phyloP scores from a whole-genome alignment of 179 eudicot genomes.

The Vitellaria paradoxa region DNA sequence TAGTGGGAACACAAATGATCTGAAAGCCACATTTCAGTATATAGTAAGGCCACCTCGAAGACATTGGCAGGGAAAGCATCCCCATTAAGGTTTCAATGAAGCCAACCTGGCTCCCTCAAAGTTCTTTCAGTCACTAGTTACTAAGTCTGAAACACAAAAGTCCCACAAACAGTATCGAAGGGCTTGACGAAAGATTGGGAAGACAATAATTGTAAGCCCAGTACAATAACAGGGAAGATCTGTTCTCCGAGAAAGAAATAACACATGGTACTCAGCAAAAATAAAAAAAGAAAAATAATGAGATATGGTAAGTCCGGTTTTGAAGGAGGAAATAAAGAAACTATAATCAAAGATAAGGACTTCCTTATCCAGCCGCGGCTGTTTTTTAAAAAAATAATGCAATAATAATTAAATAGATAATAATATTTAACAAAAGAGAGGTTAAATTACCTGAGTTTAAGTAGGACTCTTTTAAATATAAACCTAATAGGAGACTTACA shows the following conservation, averaged over 20 bases:
- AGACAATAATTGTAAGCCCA: neutral
- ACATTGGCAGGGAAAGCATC: neutral
- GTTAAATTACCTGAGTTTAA: too few species aligned
- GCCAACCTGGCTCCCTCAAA: constrained; percentile 12
- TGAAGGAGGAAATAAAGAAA: constrained; percentile 2
- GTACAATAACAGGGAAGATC: neutral
- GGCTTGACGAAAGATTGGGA: neutral
- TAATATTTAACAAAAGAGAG: too few species aligned
- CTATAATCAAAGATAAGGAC: neutral
- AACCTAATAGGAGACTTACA: too few species aligned
- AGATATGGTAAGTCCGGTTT: neutral
- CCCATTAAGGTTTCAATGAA: constrained; percentile 8
- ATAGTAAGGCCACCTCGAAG: neutral
- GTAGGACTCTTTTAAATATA: too few species aligned
- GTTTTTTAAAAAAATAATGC: too few species aligned
- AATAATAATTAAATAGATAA: too few species aligned
- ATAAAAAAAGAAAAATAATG: too few species aligned
- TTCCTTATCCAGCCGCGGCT: too few species aligned
- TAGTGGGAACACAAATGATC: constrained; percentile 10
- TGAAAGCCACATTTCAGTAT: neutral
- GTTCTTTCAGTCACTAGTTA: too few species aligned
- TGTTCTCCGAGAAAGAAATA: neutral
- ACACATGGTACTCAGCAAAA: neutral
- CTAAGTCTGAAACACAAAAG: neutral
- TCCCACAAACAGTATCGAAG: neutral